phyloP scores from a whole-genome alignment of 2,329 filamentous ascomycete species.

The Lachnellula subtilissima region DNA sequence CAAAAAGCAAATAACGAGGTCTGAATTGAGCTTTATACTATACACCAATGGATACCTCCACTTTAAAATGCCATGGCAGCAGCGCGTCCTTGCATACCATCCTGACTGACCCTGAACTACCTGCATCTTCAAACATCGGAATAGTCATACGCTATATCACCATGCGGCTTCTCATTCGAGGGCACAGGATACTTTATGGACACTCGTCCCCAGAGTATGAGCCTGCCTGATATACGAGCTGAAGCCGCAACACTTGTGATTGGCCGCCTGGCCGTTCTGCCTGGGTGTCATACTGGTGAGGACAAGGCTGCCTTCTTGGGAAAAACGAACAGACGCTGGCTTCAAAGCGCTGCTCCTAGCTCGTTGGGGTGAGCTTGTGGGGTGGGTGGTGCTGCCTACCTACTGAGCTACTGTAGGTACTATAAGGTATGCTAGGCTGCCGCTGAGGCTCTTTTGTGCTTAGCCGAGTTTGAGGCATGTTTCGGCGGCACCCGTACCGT shows the following conservation, averaged over 20 bases:
- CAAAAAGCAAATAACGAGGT: not conserved
- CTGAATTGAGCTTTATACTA: not conserved
- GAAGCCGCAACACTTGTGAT: not conserved
- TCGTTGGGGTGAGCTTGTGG: not conserved
- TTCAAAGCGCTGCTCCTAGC: too few species aligned
- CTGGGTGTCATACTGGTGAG: not conserved
- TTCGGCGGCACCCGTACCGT: not conserved
- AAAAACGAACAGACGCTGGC: not conserved
- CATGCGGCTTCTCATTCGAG: not conserved
- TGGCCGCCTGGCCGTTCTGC: not conserved
- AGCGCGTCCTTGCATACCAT: not conserved
- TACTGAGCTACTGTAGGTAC: too few species aligned
- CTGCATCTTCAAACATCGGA: not conserved
- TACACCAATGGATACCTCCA: not conserved
- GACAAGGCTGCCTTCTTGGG: not conserved
- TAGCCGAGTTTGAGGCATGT: not conserved
- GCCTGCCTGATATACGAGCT: not conserved
- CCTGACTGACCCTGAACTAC: not conserved
- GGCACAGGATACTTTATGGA: not conserved
- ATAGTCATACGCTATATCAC: not conserved
- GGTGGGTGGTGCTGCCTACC: not conserved
- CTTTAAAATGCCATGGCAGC: not conserved
- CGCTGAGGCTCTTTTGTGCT: not conserved
- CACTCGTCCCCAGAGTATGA: not conserved
- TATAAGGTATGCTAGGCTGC: not conserved